phyloP scores from a whole-genome alignment of 345 rosid genomes.

The Arabis alpina region DNA sequence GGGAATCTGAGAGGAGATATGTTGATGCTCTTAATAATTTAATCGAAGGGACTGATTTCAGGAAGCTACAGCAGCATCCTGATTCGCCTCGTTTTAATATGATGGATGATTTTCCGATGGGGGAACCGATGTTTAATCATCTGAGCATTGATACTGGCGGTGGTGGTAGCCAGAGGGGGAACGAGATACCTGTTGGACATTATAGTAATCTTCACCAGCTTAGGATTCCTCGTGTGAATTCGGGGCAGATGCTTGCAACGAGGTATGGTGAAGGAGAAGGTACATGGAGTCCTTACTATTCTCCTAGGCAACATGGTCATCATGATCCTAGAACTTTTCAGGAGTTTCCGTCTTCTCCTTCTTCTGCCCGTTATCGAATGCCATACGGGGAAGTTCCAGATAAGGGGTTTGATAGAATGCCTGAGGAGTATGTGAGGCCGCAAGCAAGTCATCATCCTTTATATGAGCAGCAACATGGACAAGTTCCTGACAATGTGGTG shows the following conservation, averaged over 20 bases:
- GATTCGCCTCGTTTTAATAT: constrained; percentile 55
- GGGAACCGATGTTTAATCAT: constrained; percentile 52
- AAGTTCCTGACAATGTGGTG: constrained; percentile 62
- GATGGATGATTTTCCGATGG: constrained; percentile 48
- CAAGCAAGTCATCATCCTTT: constrained; percentile 60
- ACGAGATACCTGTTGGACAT: constrained; percentile 60
- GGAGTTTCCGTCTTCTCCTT: constrained; percentile 81
- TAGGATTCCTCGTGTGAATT: constrained; percentile 46
- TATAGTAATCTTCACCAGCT: constrained; percentile 57
- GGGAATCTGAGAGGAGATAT: constrained; percentile 88
- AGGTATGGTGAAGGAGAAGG: constrained; percentile 81
- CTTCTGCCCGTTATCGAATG: constrained; percentile 68
- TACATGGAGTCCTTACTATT: constrained; percentile 62
- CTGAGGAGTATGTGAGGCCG: constrained; percentile 71
- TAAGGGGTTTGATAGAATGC: constrained; percentile 62
- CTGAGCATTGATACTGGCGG: constrained; percentile 63
- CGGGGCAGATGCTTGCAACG: constrained; percentile 54
- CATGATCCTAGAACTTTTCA: constrained; percentile 67
- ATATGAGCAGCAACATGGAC: constrained; percentile 58
- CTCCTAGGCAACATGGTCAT: constrained; percentile 85
- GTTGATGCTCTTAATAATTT: constrained; percentile 92
- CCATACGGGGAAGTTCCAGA: constrained; percentile 71
- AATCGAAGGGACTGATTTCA: constrained; percentile 68
- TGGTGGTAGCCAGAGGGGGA: constrained; percentile 56
- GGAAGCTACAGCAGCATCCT: constrained; percentile 60